Conservation (phyloP, 164 flowering plant genomes). For the Magnolia officinalis region DNA sequence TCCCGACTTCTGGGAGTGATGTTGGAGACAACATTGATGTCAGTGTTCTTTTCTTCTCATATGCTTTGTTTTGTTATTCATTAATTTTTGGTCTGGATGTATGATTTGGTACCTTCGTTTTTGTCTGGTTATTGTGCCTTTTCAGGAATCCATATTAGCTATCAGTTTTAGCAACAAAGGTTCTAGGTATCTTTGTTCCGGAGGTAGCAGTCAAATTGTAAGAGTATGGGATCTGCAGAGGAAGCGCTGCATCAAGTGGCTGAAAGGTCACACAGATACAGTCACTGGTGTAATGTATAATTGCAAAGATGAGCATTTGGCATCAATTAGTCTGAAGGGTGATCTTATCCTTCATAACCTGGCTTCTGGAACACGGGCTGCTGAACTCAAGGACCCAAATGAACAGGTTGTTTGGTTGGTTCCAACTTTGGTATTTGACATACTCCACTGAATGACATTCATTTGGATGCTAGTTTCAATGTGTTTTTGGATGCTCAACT, state of each 20-base stretch:
- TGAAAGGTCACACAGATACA: constrained; percentile 85
- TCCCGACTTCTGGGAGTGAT: constrained; percentile 61
- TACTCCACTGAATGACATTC: not conserved
- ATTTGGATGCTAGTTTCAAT: not conserved
- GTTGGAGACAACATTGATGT: constrained; percentile 80
- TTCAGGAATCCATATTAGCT: constrained; percentile 64
- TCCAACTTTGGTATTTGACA: not conserved
- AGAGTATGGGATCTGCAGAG: constrained; percentile 97
- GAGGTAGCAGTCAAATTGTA: constrained; percentile 89
- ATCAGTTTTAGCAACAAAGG: constrained; percentile 92
- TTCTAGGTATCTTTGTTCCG: constrained; percentile 92
- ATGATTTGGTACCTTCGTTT: not conserved
- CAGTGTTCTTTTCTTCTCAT: constrained; percentile 3
- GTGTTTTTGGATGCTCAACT: not conserved
- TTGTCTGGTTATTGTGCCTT: not conserved
- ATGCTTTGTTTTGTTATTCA: not conserved
- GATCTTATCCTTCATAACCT: constrained; percentile 93
- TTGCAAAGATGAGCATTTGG: constrained; percentile 94
- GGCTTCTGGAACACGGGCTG: constrained; percentile 74
- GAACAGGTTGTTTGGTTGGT: constrained; percentile 62
- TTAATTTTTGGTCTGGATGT: not conserved
- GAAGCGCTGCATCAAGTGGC: constrained; percentile 84
- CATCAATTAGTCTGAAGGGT: constrained; percentile 88
- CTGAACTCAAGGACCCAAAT: constrained; percentile 88
- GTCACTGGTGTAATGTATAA: constrained; percentile 86